Conservation (phyloP, 2,329 filamentous ascomycete species). For the Aspergillus sojae region DNA sequence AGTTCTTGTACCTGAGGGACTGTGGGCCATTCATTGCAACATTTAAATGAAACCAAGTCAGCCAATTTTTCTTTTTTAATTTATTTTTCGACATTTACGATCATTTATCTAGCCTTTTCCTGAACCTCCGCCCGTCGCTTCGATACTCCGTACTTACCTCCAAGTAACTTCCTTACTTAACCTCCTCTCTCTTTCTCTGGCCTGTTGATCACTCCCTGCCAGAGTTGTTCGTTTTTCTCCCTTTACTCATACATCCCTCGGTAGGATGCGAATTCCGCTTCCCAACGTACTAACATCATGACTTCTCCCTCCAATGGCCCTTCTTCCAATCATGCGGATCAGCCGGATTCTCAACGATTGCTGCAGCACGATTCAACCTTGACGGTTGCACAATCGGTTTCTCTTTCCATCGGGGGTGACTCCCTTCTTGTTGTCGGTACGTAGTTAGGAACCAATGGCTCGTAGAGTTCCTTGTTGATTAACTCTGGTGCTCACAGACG, state of each 20-base stretch:
- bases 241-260: conserved; percentile 9
- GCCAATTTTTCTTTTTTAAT: not conserved
- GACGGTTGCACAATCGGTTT: conserved; percentile 59
- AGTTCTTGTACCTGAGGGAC: not conserved
- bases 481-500: conserved; percentile 45
- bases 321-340: conserved; percentile 28
- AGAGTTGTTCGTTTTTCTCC: not conserved
- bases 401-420: conserved; percentile 63
- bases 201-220: not conserved
- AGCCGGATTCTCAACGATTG: conserved; percentile 33
- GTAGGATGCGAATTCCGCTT: conserved; percentile 15
- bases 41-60: not conserved
- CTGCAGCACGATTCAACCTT: conserved; percentile 51
- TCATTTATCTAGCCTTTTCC: not conserved
- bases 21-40: not conserved
- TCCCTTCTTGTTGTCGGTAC: conserved; percentile 62
- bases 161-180: not conserved
- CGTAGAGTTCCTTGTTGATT: conserved; percentile 5
- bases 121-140: not conserved
- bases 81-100: too few relatives aligned
- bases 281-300: conserved; percentile 7
- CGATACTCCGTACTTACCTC: too few relatives aligned
- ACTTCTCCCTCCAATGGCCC: conserved; percentile 30
- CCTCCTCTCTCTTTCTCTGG: not conserved
- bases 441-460: conserved; percentile 18